Conservation (phyloP, 2,329 filamentous ascomycete species). For the Orbilia brochopaga region DNA sequence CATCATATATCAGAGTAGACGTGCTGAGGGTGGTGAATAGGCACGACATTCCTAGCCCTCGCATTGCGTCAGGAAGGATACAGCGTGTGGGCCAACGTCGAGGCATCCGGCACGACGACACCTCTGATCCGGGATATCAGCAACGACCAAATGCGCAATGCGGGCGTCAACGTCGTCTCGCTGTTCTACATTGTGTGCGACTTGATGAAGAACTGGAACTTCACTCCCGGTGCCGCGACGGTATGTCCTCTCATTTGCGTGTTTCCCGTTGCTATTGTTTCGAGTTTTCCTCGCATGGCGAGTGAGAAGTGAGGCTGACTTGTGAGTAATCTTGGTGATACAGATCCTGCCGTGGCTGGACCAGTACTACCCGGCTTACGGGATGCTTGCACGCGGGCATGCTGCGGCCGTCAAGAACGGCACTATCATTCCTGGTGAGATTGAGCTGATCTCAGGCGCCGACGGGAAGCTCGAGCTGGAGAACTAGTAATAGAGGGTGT, state of each 20-base stretch:
- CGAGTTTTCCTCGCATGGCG: slow-evolving; percentile 51
- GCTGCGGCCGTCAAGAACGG: slow-evolving; percentile 68
- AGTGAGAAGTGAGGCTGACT: not conserved
- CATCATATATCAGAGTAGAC: slow-evolving; percentile 1
- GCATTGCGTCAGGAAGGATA: slow-evolving; percentile 74
- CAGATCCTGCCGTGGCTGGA: slow-evolving; percentile 43
- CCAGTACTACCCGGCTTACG: slow-evolving; percentile 69
- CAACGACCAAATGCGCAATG: slow-evolving; percentile 70
- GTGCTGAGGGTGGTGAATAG: slow-evolving; percentile 55
- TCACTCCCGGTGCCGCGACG: slow-evolving; percentile 59
- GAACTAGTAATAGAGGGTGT: slow-evolving; percentile 9
- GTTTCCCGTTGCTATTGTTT: slow-evolving; percentile 53
- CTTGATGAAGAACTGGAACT: slow-evolving; percentile 74
- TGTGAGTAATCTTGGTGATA: slow-evolving; percentile 1
- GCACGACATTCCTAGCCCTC: slow-evolving; percentile 75
- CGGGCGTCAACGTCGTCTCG: slow-evolving; percentile 70
- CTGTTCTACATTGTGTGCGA: slow-evolving; percentile 71
- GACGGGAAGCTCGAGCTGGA: slow-evolving; percentile 34
- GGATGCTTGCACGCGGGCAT: slow-evolving; percentile 68
- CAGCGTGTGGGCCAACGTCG: slow-evolving; percentile 74
- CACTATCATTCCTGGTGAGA: slow-evolving; percentile 66
- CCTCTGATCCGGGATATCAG: slow-evolving; percentile 67
- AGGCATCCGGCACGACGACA: slow-evolving; percentile 72
- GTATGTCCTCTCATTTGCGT: slow-evolving; percentile 13
- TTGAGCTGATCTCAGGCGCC: slow-evolving; percentile 44